These are phyloP conservation scores for Trichosporon faecale DNA, from an alignment of 1,284 basidiomycete genomes.

Conservation along the genomic window DNA sequence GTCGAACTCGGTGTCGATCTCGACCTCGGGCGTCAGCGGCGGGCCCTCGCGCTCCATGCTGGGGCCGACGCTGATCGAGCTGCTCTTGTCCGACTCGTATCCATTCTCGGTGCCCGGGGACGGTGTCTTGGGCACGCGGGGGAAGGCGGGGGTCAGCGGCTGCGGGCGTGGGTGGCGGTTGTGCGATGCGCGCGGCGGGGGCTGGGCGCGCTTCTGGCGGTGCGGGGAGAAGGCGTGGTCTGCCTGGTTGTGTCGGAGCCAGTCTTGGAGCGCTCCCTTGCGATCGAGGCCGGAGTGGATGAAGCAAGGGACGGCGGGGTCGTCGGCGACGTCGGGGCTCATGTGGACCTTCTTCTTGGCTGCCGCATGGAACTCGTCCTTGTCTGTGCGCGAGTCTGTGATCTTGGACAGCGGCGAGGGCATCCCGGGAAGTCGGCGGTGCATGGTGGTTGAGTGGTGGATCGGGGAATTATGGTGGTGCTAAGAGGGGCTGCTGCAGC, in stretches of 20 bases:
- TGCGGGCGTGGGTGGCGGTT: slow-evolving; percentile 8
- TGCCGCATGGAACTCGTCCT: background rate
- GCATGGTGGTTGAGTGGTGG: background rate
- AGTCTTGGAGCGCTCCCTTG: slow-evolving; percentile 49
- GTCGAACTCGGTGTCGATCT: slow-evolving; percentile 15
- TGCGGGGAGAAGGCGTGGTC: slow-evolving; percentile 12
- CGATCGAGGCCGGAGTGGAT: slow-evolving; percentile 53
- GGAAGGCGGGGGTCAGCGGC: slow-evolving; percentile 17
- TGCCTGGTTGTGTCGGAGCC: slow-evolving; percentile 33
- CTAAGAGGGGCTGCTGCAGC: background rate
- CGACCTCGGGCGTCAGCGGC: slow-evolving; percentile 13
- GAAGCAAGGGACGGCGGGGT: slow-evolving; percentile 46
- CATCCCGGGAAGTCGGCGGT: background rate
- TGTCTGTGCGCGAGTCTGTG: background rate
- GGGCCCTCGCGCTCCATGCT: slow-evolving; percentile 29
- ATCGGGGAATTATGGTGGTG: background rate
- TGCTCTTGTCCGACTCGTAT: slow-evolving; percentile 42
- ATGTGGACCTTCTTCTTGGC: slow-evolving; percentile 23
- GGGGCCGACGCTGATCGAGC: slow-evolving; percentile 17
- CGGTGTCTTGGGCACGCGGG: background rate
- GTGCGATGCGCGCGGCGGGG: background rate
- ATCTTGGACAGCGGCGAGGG: slow-evolving; percentile 13
- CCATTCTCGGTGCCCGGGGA: slow-evolving; percentile 22
- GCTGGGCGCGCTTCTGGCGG: slow-evolving; percentile 8
- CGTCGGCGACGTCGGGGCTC: slow-evolving; percentile 17